Base-by-base conservation (phyloP, 2,329 filamentous ascomycete species). In the Arthroderma sp. region DNA sequence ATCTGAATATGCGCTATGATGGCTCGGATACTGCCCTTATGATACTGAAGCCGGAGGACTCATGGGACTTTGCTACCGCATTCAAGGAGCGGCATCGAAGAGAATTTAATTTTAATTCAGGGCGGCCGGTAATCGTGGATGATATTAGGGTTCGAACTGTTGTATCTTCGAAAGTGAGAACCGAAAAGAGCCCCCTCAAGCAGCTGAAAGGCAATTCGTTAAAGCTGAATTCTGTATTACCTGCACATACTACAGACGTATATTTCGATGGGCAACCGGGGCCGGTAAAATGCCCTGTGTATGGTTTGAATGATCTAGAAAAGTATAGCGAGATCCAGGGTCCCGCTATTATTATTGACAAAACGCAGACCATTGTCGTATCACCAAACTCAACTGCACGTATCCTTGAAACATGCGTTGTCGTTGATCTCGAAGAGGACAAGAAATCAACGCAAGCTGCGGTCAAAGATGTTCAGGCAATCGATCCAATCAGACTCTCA, bases 1-100 rank as follows among this genome's bases (percentile, higher is more conserved):
- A 94, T 57, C 75, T 96, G 46, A 94, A 95, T 59, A 87, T 95
- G 81, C 73, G 88, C 46, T 94, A 94, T 57, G 77, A 86, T 32
- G 87, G 87, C 7, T 94, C 87, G 0, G 87, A 94, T 59, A 93
- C 86, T 5, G 85, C 87, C 1, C 72, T 94, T 36, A 95, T 94
- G 87, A 78, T 94, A 40, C 67, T 91, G 51, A 86, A 82, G 61
- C 86, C 87, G 0, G 67, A 73, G 5, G 77, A 84, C 44, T 75
- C 81, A 6, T 93, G 84, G 83, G 83, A 80, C 1, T 95, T 88
- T 63, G 86, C 82, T 2, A 76, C 80, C 52, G 87, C 86, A 0
- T 95, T 96, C 56, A 71, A 93, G 30, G 78, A 80, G 54, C 86
- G 94, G 54, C 88, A 95, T 58, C 80, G 86, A 43, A 87, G 91